Percentiles rank a stretch among this genome's conserved stretches.
Evolutionary conservation across 2,329 filamentous ascomycete species (phyloP).

Genomic region (Septoria petroselini): DNA sequence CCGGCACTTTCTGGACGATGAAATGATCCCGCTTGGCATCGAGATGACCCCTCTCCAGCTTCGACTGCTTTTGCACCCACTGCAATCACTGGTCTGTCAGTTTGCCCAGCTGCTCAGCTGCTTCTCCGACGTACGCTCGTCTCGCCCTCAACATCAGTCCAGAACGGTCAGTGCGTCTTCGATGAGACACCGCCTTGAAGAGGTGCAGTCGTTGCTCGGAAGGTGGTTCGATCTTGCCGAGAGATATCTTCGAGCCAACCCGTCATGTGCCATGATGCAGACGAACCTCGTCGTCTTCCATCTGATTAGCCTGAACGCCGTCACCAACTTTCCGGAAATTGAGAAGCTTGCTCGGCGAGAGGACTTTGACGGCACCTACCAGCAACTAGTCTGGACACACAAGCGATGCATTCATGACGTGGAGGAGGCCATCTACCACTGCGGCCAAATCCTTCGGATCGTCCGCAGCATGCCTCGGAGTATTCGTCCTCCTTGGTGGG

Average conservation of each 20-base stretch:
- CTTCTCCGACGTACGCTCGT: slow-evolving; percentile 56
- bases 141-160: slow-evolving; percentile 42
- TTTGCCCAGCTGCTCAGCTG: slow-evolving; percentile 63
- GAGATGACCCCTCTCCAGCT: slow-evolving; percentile 58
- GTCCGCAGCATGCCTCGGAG: slow-evolving; percentile 59
- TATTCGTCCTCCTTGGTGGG: slow-evolving; percentile 66
- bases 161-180: slow-evolving; percentile 58
- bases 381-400: slow-evolving; percentile 55
- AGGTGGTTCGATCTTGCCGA: slow-evolving; percentile 67
- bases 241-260: slow-evolving; percentile 54
- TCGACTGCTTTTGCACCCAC: slow-evolving; percentile 64
- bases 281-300: slow-evolving; percentile 69
- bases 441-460: slow-evolving; percentile 63
- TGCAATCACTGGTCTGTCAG: slow-evolving; percentile 64
- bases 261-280: slow-evolving; percentile 58
- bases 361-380: slow-evolving; percentile 54
- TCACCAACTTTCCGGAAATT: slow-evolving; percentile 65
- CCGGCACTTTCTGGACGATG: slow-evolving; percentile 64
- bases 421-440: slow-evolving; percentile 64
- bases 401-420: slow-evolving; percentile 62
- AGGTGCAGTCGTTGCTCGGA: slow-evolving; percentile 62
- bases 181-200: slow-evolving; percentile 59
- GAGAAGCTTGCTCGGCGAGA: slow-evolving; percentile 64
- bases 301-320: slow-evolving; percentile 65
- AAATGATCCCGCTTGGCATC: slow-evolving; percentile 53